phyloP scores from a whole-genome alignment of 164 flowering plant species.

The Warburgia ugandensis region DNA sequence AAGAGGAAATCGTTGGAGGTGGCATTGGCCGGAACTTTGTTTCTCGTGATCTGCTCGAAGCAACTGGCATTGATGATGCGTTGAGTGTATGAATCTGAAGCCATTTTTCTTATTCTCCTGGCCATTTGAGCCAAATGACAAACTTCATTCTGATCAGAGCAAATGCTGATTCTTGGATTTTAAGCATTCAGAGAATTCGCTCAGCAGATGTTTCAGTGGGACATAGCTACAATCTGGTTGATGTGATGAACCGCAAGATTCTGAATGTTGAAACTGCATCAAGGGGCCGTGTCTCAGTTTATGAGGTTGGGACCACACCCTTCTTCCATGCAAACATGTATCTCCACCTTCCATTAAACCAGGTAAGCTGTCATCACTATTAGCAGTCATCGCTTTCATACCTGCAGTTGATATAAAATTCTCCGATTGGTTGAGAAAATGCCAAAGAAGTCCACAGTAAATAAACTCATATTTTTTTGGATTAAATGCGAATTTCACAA shows the following conservation, averaged over 20 bases:
- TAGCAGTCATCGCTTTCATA: no score
- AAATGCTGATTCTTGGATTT: background rate
- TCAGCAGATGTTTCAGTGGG: slow-evolving; percentile 65
- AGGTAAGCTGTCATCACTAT: slow-evolving; percentile 25
- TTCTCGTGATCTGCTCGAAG: slow-evolving; percentile 76
- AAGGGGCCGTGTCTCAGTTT: slow-evolving; percentile 44
- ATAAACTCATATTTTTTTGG: no score
- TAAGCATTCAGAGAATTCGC: slow-evolving; percentile 40
- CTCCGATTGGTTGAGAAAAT: no score
- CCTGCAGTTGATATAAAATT: no score
- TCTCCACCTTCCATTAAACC: slow-evolving; percentile 63
- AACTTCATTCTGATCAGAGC: no score
- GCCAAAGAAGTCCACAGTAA: no score
- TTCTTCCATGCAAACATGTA: slow-evolving; percentile 94
- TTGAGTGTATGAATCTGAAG: slow-evolving; percentile 30
- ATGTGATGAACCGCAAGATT: slow-evolving; percentile 37
- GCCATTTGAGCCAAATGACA: no score
- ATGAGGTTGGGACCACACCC: slow-evolving; percentile 40
- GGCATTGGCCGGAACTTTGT: slow-evolving; percentile 63
- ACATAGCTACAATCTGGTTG: slow-evolving; percentile 74
- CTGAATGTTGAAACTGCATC: slow-evolving; percentile 75
- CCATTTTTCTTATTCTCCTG: no score
- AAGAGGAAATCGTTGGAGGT: slow-evolving; percentile 56
- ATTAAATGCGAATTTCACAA: no score
- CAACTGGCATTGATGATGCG: slow-evolving; percentile 60